Conservation (phyloP, 805 yeast genomes). For the Candida berthetii region DNA sequence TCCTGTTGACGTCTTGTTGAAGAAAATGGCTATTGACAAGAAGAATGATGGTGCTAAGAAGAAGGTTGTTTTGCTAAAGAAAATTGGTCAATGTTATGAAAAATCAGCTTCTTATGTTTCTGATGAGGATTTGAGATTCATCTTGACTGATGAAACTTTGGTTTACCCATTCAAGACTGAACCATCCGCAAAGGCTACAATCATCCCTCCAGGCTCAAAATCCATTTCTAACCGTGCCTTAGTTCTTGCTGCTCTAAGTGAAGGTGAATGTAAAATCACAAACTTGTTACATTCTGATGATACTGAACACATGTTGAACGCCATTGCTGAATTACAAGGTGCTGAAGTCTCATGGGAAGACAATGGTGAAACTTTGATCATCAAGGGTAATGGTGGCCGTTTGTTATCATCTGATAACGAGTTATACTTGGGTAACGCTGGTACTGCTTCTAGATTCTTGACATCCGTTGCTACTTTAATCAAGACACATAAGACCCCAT, state of each 20-base stretch:
- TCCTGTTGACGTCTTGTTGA: constrained; percentile 68
- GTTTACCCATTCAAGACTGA: constrained; percentile 50
- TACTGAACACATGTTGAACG: constrained; percentile 89
- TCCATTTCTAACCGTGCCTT: constrained; percentile 95
- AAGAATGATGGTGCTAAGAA: constrained; percentile 92
- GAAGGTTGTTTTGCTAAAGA: constrained; percentile 76
- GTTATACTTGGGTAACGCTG: constrained; percentile 92
- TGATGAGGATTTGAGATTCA: constrained; percentile 74
- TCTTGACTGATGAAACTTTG: constrained; percentile 73
- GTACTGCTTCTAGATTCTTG: constrained; percentile 94
- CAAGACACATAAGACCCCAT: constrained; percentile 31
- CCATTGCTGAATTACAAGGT: constrained; percentile 73
- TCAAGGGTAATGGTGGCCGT: constrained; percentile 81
- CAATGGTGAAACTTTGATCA: constrained; percentile 82
- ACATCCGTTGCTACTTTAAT: constrained; percentile 91
- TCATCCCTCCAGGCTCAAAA: constrained; percentile 94
- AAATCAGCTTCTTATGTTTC: constrained; percentile 78
- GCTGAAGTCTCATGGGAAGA: constrained; percentile 81
- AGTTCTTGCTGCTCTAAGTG: constrained; percentile 85
- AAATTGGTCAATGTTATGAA: constrained; percentile 87
- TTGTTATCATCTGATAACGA: constrained; percentile 57
- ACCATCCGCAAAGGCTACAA: constrained; percentile 26
- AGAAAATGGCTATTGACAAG: constrained; percentile 93
- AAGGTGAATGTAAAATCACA: constrained; percentile 75
- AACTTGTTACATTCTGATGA: constrained; percentile 94